Evolutionary conservation across 1,139 yeast species (phyloP).

Genomic region (Yamadazyma pseudoaaseri): DNA sequence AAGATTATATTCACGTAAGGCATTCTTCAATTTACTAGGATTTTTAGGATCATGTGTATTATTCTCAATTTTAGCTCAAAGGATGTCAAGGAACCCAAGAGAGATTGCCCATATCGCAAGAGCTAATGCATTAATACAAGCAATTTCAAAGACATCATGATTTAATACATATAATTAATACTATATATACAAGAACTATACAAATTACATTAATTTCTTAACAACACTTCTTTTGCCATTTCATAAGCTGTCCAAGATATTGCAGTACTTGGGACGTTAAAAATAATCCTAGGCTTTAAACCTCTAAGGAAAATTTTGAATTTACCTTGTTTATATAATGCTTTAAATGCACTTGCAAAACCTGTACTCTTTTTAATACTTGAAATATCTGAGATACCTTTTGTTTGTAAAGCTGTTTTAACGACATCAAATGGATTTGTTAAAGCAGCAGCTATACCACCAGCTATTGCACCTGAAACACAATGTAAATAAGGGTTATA

Average conservation of each 20-base stretch:
- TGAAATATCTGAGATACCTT: conserved; percentile 52
- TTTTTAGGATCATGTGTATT: conserved; percentile 78
- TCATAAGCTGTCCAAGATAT: conserved; percentile 98
- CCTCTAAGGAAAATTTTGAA: conserved; percentile 76
- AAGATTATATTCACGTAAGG: conserved; percentile 69
- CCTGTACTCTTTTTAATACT: conserved; percentile 63
- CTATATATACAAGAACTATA: conserved; percentile 8
- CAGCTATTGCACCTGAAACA: conserved; percentile 91
- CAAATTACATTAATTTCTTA: conserved; percentile 16
- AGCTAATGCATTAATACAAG: conserved; percentile 26
- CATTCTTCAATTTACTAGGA: conserved; percentile 80
- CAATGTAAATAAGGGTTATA: conserved; percentile 94
- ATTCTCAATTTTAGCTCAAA: conserved; percentile 79
- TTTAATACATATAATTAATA: background rate
- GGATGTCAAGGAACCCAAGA: conserved; percentile 41
- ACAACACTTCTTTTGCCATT: conserved; percentile 81
- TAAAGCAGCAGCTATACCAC: conserved; percentile 94
- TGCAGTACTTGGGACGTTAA: conserved; percentile 96
- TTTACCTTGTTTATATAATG: conserved; percentile 68
- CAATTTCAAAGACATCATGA: conserved; percentile 15
- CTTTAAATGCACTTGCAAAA: conserved; percentile 67
- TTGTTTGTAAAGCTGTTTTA: conserved; percentile 86
- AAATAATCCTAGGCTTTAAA: conserved; percentile 84
- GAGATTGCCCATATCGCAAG: conserved; percentile 34
- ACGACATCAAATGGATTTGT: conserved; percentile 96